A percentile compares a stretch with the other conserved stretches of the same genome.
Conservation (phyloP, 2,329 filamentous ascomycete genomes). For the Madurella mycetomatis region DNA sequence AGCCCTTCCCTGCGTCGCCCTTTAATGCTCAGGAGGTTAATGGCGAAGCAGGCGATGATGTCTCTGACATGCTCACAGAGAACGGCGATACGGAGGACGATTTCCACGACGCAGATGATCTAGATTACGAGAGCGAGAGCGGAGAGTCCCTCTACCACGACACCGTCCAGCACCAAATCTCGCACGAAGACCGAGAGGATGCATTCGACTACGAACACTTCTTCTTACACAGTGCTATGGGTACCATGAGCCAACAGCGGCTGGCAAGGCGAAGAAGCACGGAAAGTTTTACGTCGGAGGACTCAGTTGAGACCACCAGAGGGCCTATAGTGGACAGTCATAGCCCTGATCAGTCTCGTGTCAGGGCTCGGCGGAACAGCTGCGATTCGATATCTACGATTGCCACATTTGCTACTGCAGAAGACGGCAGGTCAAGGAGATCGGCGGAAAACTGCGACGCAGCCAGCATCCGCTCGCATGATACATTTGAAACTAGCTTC, state of each 20-base stretch:
- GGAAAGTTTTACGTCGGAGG: slow-evolving; percentile 55
- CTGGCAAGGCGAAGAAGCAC: slow-evolving; percentile 43
- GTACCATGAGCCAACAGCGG: slow-evolving; percentile 60
- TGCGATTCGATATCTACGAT: slow-evolving; percentile 47
- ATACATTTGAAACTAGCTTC: slow-evolving; percentile 6
- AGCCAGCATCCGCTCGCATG: slow-evolving; percentile 5
- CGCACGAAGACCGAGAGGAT: slow-evolving; percentile 89
- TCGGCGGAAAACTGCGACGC: slow-evolving; percentile 29
- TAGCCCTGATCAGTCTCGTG: slow-evolving; percentile 9
- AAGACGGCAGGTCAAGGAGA: slow-evolving; percentile 43
- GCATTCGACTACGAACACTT: slow-evolving; percentile 97
- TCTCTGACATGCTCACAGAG: slow-evolving; percentile 39
- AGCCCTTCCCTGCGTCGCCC: not conserved
- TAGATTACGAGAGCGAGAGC: slow-evolving; percentile 56
- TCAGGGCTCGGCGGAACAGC: slow-evolving; percentile 40
- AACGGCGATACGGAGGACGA: slow-evolving; percentile 33
- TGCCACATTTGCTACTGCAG: slow-evolving; percentile 55
- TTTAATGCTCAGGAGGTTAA: slow-evolving; percentile 22
- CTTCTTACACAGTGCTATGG: slow-evolving; percentile 88
- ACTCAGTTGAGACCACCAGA: slow-evolving; percentile 58
- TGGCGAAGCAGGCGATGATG: slow-evolving; percentile 34
- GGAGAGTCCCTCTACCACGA: slow-evolving; percentile 62
- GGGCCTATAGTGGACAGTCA: slow-evolving; percentile 36
- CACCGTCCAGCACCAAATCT: slow-evolving; percentile 54
- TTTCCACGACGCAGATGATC: slow-evolving; percentile 34